Base-by-base conservation (phyloP, 2,329 filamentous ascomycete genomes). In the Cladophialophora immunda region DNA sequence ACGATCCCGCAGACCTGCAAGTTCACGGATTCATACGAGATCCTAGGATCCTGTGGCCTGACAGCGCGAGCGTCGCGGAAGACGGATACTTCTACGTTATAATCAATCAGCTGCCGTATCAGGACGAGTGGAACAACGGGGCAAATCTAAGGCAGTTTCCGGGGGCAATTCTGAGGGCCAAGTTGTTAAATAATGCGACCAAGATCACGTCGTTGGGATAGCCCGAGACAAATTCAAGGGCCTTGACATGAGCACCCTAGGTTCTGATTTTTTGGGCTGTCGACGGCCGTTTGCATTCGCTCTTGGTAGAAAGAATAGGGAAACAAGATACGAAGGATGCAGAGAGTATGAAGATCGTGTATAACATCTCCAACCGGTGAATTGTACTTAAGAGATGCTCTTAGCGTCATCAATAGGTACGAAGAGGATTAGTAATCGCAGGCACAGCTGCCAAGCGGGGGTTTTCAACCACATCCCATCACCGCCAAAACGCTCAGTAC, bases 81-180 rank as follows among this genome's bases (percentile, higher is more conserved):
- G 81, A 83, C 72, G 81, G 78, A 2, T 84, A 82, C 58, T 71
- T 84, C 15, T 84, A 85, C 67, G 72, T 83, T 64, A 83, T 82
- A 61, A 81, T 83, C 68, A 83, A 85, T 68, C 83, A 85, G 72
- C 67, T 85, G 65, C 80, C 79, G 1, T 82, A 81, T 71, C 80
- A 84, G 73, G 77, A 80, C 2, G 76, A 79, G 62, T 83, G 81
- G 82, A 84, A 85, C 67, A 71, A 79, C 68, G 81, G 81, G 0
- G 74, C 78, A 2, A 82, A 84, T 73, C 67, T 75, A 32, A 77
- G 82, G 58, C 65, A 72, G 4, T 72, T 81, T 69, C 82, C 82
- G 0, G 82, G 82, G 1, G 75, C 81, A n/a, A 80, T 84, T 54
- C 66, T 84, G 71, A 78, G 80, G 69, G 76, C 75, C 7, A 82